phyloP scores from a whole-genome alignment of 768 basidiomycete genomes.

The Boletus subparvulus region DNA sequence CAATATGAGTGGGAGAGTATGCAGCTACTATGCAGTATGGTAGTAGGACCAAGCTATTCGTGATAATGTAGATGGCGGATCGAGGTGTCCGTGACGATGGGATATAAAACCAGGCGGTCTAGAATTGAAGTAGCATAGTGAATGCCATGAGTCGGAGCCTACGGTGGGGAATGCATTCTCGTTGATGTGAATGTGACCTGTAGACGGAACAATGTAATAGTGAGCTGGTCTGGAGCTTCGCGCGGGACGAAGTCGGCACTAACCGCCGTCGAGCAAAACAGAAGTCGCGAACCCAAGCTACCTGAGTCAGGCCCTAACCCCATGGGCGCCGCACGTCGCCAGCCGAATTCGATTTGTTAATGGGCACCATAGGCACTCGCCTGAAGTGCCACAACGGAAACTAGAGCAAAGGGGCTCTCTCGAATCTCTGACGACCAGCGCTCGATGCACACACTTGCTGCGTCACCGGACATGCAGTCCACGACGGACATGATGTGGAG shows the following conservation, averaged over 20 bases:
- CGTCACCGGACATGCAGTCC: background rate
- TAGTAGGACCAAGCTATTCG: conserved; percentile 25
- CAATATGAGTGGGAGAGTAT: conserved; percentile 2
- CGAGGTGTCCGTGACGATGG: conserved; percentile 11
- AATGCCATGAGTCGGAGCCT: conserved; percentile 77
- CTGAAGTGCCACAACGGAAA: background rate
- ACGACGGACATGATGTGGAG: conserved; percentile 23
- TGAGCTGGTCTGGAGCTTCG: conserved; percentile 10
- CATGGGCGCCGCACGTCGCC: conserved; percentile 2
- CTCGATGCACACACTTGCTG: conserved; percentile 28
- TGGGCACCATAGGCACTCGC: background rate
- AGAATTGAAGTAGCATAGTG: background rate
- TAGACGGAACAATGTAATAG: conserved; percentile 42
- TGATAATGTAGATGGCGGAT: conserved; percentile 22
- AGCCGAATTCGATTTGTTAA: background rate
- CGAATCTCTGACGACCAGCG: conserved; percentile 23
- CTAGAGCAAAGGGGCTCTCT: conserved; percentile 17
- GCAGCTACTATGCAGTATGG: conserved; percentile 23
- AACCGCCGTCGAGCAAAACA: too few relatives aligned
- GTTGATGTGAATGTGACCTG: conserved; percentile 78
- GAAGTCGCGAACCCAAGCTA: too few relatives aligned
- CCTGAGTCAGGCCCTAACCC: conserved; percentile 15
- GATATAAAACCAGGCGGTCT: conserved; percentile 31
- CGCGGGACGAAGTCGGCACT: too few relatives aligned
- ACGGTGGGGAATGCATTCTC: conserved; percentile 84